These are phyloP conservation scores for Microascus cirrosus DNA, from an alignment of 2,329 filamentous ascomycete species.

Conservation along the genomic window DNA sequence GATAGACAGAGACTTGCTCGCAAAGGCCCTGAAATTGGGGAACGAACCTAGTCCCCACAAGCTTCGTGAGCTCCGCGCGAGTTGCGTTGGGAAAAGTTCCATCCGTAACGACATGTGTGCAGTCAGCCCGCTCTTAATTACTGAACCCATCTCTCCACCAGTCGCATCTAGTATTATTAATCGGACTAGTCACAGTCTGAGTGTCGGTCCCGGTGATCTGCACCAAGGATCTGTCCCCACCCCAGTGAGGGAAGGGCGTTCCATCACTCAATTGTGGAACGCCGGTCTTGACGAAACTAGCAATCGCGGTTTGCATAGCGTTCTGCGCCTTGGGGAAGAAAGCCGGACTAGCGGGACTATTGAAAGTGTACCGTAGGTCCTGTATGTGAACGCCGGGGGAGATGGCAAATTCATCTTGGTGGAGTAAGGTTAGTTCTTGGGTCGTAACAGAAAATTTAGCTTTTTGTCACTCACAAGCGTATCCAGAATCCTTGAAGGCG, in stretches of 20 bases:
- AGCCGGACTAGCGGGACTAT: neutral
- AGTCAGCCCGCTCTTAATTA: too few species aligned
- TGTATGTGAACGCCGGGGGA: constrained; percentile 8
- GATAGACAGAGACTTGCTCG: too few species aligned
- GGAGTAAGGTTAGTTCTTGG: neutral
- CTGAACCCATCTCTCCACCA: constrained; percentile 4
- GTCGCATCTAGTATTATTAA: constrained; percentile 7
- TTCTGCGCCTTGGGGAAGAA: neutral
- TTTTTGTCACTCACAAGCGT: constrained; percentile 6
- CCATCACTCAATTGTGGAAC: neutral
- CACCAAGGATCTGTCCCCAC: constrained; percentile 1
- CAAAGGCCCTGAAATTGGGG: too few species aligned
- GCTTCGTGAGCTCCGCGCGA: too few species aligned
- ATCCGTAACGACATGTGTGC: too few species aligned
- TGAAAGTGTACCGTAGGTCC: constrained; percentile 8
- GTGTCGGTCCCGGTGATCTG: constrained; percentile 3
- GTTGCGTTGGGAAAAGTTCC: too few species aligned
- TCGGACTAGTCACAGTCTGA: neutral
- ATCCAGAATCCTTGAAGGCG: constrained; percentile 5
- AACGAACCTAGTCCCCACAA: too few species aligned
- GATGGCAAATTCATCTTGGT: constrained; percentile 7
- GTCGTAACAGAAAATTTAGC: neutral
- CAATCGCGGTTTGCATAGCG: constrained; percentile 6
- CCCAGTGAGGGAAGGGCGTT: constrained; percentile 2
- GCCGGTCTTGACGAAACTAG: constrained; percentile 5